A percentile compares a stretch with the other conserved stretches of the same genome.
These are phyloP conservation scores for Trichothecium sympodiale DNA, from an alignment of 2,329 filamentous ascomycete species.

Conservation along the genomic window DNA sequence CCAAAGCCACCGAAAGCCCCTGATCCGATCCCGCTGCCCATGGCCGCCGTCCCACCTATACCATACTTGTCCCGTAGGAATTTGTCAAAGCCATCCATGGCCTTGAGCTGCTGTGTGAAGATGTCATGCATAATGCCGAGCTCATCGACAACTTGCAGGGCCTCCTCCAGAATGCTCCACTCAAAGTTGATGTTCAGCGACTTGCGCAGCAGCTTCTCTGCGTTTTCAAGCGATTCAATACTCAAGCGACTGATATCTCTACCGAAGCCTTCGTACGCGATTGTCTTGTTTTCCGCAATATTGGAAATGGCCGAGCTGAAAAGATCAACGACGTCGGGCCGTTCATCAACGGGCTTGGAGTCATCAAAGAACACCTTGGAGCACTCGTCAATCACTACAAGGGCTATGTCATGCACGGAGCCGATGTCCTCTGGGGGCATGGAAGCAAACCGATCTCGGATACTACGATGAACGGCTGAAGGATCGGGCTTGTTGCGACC, in stretches of 20 bases:
- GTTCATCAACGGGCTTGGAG: conserved; percentile 7
- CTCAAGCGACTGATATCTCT: conserved; percentile 11
- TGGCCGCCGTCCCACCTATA: no score
- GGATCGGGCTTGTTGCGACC: conserved; percentile 23
- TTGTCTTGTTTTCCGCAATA: conserved; percentile 9
- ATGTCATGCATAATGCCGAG: conserved; percentile 10
- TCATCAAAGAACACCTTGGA: conserved; percentile 11
- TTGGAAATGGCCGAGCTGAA: conserved; percentile 11
- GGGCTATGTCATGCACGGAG: conserved; percentile 8
- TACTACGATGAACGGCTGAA: conserved; percentile 21
- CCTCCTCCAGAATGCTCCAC: conserved; percentile 9
- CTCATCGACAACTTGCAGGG: conserved; percentile 10
- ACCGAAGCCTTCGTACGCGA: conserved; percentile 9
- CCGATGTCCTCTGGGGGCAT: conserved; percentile 6
- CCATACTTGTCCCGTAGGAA: conserved; percentile 5
- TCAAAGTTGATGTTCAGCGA: conserved; percentile 10
- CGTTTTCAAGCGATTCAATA: conserved; percentile 15
- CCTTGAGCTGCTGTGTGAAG: conserved; percentile 6
- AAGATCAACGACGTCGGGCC: conserved; percentile 9
- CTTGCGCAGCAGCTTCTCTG: conserved; percentile 10
- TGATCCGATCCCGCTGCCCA: no score
- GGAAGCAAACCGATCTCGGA: conserved; percentile 22
- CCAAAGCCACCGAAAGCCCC: no score
- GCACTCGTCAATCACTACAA: conserved; percentile 9
- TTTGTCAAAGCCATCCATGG: conserved; percentile 8